A percentile compares a stretch with the other conserved stretches of the same genome.
Conservation (phyloP, 2,329 filamentous ascomycete genomes). For the Graphiopsis chlorocephala region DNA sequence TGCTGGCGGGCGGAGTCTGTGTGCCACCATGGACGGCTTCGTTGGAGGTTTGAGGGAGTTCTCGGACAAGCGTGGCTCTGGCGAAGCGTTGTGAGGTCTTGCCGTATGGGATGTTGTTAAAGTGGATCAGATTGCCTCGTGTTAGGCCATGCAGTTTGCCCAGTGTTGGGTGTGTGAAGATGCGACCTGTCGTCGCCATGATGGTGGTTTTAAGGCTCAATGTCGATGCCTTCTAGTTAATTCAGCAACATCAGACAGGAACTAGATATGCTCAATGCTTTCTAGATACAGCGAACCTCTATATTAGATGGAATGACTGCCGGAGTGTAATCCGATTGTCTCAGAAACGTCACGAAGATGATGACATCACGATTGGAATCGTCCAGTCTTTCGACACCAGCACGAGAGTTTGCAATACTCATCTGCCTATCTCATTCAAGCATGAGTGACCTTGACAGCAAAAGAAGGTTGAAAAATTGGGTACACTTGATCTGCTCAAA, state of each 20-base stretch:
- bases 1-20: background rate
- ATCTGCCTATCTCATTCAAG: too few relatives aligned
- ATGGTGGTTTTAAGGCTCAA: background rate
- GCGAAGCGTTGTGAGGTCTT: background rate
- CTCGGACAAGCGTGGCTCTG: background rate
- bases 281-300: background rate
- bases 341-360: background rate
- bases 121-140: background rate
- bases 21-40: background rate
- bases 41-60: background rate
- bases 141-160: background rate
- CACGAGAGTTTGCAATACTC: too few relatives aligned
- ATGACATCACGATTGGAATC: background rate
- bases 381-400: too few relatives aligned
- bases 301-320: background rate
- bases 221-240: too few relatives aligned
- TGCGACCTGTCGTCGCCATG: background rate
- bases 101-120: background rate
- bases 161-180: background rate
- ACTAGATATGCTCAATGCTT: background rate
- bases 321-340: background rate
- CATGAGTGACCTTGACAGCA: too few relatives aligned
- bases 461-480: too few relatives aligned
- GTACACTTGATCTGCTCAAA: too few relatives aligned
- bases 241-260: too few relatives aligned